Base-by-base conservation (phyloP, 169 alveolate genomes). In the Eimeria necatrix region DNA sequence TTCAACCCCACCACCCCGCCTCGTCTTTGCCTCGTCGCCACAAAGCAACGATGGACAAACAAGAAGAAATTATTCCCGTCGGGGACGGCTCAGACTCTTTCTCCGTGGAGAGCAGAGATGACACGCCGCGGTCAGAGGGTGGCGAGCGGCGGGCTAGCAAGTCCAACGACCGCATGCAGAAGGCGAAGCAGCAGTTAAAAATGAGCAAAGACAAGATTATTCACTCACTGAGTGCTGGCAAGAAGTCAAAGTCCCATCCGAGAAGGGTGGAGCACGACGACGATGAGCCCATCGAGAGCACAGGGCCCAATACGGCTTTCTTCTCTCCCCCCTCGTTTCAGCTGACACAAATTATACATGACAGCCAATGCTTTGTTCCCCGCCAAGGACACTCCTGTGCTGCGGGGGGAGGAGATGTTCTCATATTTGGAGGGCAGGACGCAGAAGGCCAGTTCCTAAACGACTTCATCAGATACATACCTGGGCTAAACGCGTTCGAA, bases 261-360 rank as follows among this genome's bases (percentile, higher is more conserved):
- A 32, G 90, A 16, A 68, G 70, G n/a, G 90, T 81, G 10, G 90
- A 81, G 70, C 53, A 48, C 60, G 70, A 53, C 49, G 90, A 81
- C n/a, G 73, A 81, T 5, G 90, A 49, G 46, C 22, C 49, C 70
- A 24, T 26, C n/a, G 70, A 81, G 16, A 22, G 73, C 16, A 81
- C 71, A 20, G 90, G 90, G 53, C 90, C 94, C 76, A 89, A 78
- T 61, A 89, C 94, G 10, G 94, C 88, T n/a, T 89, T 89, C 78
- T 89, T 89, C 61, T 89, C 94, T 24, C 94, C 94, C 10, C 94
- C 94, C 26, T 89, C 94, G 5, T 89, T 89, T 74, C 94, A 89
- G 52, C 94, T 89, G 4, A 89, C 94, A 16, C 94, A 89, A 48
- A 89, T 89, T 12, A 89, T 89, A 2, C 94, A 89, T 24, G 94